Percentiles rank a stretch among this genome's conserved stretches.
These are phyloP conservation scores for Colletotrichum sp. DNA, from an alignment of 2,329 filamentous ascomycete species.

Conservation along the genomic window DNA sequence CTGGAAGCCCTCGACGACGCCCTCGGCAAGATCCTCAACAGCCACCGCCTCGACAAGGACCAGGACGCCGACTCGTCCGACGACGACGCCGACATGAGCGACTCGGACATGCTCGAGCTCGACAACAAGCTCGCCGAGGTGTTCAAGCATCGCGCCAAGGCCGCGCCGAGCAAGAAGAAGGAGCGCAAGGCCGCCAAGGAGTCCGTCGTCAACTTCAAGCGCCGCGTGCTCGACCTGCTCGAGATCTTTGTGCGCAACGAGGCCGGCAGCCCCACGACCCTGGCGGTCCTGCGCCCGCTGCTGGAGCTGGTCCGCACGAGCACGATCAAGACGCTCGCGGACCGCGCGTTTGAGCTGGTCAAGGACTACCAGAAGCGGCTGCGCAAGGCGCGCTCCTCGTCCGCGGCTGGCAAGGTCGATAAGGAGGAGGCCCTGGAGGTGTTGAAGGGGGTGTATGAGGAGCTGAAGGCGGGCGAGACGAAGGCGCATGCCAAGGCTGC, in stretches of 20 bases:
- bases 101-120: conserved; percentile 92
- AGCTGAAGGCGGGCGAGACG: conserved; percentile 65
- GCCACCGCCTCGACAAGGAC: conserved; percentile 66
- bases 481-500: conserved; percentile 76
- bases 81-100: conserved; percentile 84
- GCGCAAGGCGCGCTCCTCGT: conserved; percentile 57
- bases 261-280: conserved; percentile 67
- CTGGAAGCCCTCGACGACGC: conserved; percentile 69
- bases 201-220: conserved; percentile 92
- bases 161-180: conserved; percentile 71
- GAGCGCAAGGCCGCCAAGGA: conserved; percentile 87
- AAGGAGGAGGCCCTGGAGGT: conserved; percentile 55
- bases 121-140: conserved; percentile 84
- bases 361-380: conserved; percentile 72
- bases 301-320: conserved; percentile 79
- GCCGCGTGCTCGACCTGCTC: conserved; percentile 86
- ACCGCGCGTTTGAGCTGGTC: conserved; percentile 75
- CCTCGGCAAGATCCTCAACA: conserved; percentile 78
- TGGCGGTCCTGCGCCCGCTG: conserved; percentile 76
- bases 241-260: conserved; percentile 85
- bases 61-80: conserved; percentile 59
- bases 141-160: conserved; percentile 77
- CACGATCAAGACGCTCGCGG: conserved; percentile 73
- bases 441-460: conserved; percentile 70
- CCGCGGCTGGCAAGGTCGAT: conserved; percentile 38